Evolutionary conservation across 257 asterid species (phyloP).

Genomic region (Solanum okadae): DNA sequence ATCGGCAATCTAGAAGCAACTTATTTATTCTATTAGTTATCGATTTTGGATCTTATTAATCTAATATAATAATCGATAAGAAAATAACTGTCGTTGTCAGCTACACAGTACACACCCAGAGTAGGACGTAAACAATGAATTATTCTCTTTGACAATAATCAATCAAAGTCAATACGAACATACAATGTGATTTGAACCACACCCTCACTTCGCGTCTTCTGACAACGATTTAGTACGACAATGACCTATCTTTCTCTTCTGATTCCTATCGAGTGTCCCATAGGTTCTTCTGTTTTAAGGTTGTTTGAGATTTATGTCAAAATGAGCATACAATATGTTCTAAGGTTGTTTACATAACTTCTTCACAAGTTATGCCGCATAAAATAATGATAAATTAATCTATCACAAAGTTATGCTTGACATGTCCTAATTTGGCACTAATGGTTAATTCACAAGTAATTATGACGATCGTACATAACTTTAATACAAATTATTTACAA

Average conservation of each 20-base stretch:
- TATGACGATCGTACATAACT: no score
- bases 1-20: fast-evolving
- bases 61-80: no score
- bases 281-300: no score
- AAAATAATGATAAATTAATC: no score
- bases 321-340: no score
- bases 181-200: background rate
- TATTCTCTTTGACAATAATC: background rate
- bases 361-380: no score
- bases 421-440: no score
- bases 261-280: background rate
- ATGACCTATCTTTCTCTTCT: no score
- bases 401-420: no score
- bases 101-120: background rate
- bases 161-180: background rate
- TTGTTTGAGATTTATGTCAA: background rate
- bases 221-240: background rate
- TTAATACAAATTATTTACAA: background rate
- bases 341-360: no score
- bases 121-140: background rate
- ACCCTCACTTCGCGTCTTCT: background rate
- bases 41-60: background rate
- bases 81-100: background rate
- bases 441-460: no score
- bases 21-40: background rate